Evolutionary conservation across 2,329 filamentous ascomycete genomes (phyloP).

Genomic region (Fusarium sp.): DNA sequence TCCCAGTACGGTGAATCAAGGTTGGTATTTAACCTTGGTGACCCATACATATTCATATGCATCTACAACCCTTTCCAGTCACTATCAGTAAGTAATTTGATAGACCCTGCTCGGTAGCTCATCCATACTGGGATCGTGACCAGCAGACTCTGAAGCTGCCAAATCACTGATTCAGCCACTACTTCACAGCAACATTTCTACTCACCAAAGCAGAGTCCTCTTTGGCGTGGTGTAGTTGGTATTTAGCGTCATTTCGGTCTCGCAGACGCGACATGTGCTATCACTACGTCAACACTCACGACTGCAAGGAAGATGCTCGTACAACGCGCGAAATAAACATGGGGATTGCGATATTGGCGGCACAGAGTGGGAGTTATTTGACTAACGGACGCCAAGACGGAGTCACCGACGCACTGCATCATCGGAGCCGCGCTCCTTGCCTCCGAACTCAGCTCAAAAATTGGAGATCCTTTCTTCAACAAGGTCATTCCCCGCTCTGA

Average conservation of each 20-base stretch:
- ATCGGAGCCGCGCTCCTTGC: neutral
- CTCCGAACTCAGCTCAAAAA: neutral
- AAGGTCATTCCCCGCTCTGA: neutral
- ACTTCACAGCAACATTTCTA: neutral
- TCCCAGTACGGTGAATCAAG: neutral
- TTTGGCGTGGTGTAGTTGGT: neutral
- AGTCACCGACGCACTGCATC: neutral
- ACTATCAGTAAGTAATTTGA: neutral
- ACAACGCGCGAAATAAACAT: neutral
- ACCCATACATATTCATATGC: neutral
- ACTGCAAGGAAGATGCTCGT: neutral
- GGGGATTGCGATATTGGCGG: neutral
- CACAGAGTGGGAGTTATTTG: neutral
- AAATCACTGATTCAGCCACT: neutral
- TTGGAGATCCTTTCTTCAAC: neutral
- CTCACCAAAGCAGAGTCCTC: neutral
- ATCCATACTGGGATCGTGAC: neutral
- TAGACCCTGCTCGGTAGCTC: neutral
- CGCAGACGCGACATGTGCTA: neutral
- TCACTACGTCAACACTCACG: neutral
- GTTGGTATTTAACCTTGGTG: neutral
- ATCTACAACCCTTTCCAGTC: neutral
- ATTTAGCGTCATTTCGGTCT: neutral
- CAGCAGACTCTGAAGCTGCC: neutral
- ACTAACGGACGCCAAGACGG: neutral